Evolutionary conservation across 805 yeast genomes (phyloP), one percentile per base, ranked within the genome.

Genomic region (Saturnispora halmiae): DNA sequence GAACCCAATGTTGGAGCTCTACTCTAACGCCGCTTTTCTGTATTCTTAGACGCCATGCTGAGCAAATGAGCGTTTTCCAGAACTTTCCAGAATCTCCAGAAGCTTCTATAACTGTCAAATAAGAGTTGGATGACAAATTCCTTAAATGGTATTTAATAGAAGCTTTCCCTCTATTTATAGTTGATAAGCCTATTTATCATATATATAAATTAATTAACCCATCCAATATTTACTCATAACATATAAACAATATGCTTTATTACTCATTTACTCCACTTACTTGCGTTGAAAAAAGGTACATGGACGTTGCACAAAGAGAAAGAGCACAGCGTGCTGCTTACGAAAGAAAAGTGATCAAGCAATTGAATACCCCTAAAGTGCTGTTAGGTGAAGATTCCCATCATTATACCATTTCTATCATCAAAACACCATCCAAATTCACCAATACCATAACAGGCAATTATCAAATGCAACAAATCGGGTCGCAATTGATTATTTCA

Each of bases 1-100:
- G 51, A 82, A 82, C 50, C 94, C 95, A 11, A 76, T 85, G 87
- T 56, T 84, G 42, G 81, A 80, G 38, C 71, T 84, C 45, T 85
- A 85, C 55, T 65, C 69, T 27, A 85, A 85, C 53, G 92, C 84
- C 4, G 75, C 82, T 18, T 83, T 82, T 48, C 65, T 77, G 64
- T 67, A 66, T 34, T 69, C 73, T 41, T 69, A 21, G 31, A 36
- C 10, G 6, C 26, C 16, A 15, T 20, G 18, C 28, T 18, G 33
- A 13, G 4, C 11, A n/a, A 15, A 36, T 15, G 26, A 15, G 7
- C 9, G 14, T 22, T 18, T 22, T 22, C 46, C 30, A 26, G 46
- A 41, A 41, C 15, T 4, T 40, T 40, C 46, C 20, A 21, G 39
- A 26, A 22, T 15, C 11, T 29, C 28, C 13, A 13, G 38, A 35